A percentile compares a stretch with the other conserved stretches of the same genome.
phyloP scores from a whole-genome alignment of 768 basidiomycete genomes.

The Hortiboletus campestris region DNA sequence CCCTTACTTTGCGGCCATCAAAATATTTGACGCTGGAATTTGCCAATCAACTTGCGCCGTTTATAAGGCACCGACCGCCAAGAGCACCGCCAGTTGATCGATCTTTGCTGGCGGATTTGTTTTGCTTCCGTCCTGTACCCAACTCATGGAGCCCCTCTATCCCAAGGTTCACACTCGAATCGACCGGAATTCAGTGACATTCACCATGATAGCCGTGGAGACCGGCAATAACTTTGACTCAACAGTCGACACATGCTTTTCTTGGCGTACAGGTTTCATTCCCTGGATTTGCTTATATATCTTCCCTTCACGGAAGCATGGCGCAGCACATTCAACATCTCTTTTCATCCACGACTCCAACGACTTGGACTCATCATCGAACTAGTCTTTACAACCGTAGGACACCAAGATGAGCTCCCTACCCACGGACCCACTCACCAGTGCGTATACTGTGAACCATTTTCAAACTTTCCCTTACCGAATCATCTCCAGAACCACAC shows the following conservation, averaged over 20 bases:
- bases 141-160: background rate
- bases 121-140: constrained; percentile 2
- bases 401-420: constrained; percentile 4
- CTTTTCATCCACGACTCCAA: background rate
- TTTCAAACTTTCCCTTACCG: background rate
- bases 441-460: constrained; percentile 1
- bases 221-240: background rate
- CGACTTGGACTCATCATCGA: too few relatives aligned
- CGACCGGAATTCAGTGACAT: background rate
- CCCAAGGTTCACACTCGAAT: background rate
- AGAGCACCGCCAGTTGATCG: background rate
- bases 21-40: background rate
- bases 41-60: background rate
- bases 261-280: constrained; percentile 10
- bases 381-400: background rate
- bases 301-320: background rate
- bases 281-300: background rate
- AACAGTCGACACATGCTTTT: background rate
- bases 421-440: background rate
- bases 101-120: background rate
- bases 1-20: too few relatives aligned
- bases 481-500: constrained; percentile 2
- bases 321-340: background rate
- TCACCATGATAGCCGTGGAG: background rate
- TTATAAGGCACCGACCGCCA: background rate